phyloP scores from a whole-genome alignment of 2,329 filamentous ascomycete species.

The Ophiosphaerella korrae region DNA sequence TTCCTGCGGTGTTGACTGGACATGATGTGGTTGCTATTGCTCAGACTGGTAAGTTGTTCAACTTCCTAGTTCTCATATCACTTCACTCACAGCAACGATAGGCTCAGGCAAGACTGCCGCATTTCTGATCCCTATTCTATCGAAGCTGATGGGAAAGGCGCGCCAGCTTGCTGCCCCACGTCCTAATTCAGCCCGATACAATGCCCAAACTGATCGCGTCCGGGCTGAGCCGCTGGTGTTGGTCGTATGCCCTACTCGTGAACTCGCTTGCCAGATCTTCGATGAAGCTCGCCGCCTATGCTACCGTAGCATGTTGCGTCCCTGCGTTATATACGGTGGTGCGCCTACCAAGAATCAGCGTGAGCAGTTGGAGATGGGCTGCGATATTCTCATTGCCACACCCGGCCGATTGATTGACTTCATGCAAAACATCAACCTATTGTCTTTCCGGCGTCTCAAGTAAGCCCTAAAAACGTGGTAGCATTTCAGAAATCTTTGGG shows the following conservation, averaged over 20 bases:
- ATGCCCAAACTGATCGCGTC: conserved; percentile 57
- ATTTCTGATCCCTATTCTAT: conserved; percentile 86
- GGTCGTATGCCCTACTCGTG: conserved; percentile 83
- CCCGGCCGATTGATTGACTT: conserved; percentile 87
- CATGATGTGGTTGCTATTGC: conserved; percentile 87
- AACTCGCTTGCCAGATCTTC: conserved; percentile 93
- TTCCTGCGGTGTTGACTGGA: conserved; percentile 77
- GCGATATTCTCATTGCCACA: conserved; percentile 86
- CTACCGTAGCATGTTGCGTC: conserved; percentile 92
- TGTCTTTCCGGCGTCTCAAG: conserved; percentile 77
- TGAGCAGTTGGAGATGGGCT: conserved; percentile 77
- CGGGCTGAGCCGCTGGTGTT: conserved; percentile 87
- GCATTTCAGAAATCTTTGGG: neutral
- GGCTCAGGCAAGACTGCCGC: conserved; percentile 96
- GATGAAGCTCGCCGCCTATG: conserved; percentile 91
- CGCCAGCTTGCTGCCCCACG: conserved; percentile 82
- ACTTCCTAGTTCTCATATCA: neutral
- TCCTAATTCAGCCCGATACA: conserved; percentile 66
- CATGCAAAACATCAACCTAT: conserved; percentile 70
- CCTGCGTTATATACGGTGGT: conserved; percentile 88
- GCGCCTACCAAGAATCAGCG: conserved; percentile 72
- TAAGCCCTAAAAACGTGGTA: conserved; percentile 56
- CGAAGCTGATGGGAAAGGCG: conserved; percentile 92
- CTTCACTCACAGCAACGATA: conserved; percentile 46
- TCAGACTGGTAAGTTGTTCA: conserved; percentile 78